Evolutionary conservation across 1,284 basidiomycete genomes (phyloP), one percentile per base, ranked within the genome.

Genomic region (Agaricales sp.): DNA sequence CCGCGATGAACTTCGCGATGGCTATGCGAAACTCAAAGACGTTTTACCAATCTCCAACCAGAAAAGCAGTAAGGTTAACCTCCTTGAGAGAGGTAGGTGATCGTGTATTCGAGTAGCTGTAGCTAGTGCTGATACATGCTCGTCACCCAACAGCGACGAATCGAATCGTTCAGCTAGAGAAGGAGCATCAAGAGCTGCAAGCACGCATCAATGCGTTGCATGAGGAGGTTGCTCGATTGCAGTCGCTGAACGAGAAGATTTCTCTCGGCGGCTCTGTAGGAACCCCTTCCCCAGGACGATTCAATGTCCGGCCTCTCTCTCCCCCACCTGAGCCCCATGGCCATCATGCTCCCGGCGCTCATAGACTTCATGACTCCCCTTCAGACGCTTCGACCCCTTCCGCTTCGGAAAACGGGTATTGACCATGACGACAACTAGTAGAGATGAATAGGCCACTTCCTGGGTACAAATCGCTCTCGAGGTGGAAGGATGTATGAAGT

Each of bases 61-160:
- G 71, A 88, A 91, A 67, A 82, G 82, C 61, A 89, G 85, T 69
- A 93, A 93, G 64, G 84, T 89, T n/a, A 86, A 81, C 23, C 67
- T 92, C 48, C 71, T 93, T 50, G 90, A 92, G 66, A 75, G 91
- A 73, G 87, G 88, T 90, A 59, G 53, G 76, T 64, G 39, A 48
- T 30, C 38, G 23, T 50, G 50, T 55, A n/a, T n/a, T n/a, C n/a
- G n/a, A n/a, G n/a, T n/a, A n/a, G n/a, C n/a, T n/a, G n/a, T n/a
- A n/a, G n/a, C n/a, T n/a, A n/a, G n/a, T n/a, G n/a, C n/a, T n/a
- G n/a, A n/a, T n/a, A n/a, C n/a, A n/a, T n/a, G n/a, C 45, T 56
- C 48, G 47, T 50, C 47, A 50, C 46, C 47, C 46, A 26, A 26
- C 57, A 87, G 85, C 85, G 20, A 86, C 84, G 24, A 81, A 81